A percentile compares a stretch with the other conserved stretches of the same genome.
phyloP scores from a whole-genome alignment of 2,329 filamentous ascomycete genomes.

The Trichoderma harzianum region DNA sequence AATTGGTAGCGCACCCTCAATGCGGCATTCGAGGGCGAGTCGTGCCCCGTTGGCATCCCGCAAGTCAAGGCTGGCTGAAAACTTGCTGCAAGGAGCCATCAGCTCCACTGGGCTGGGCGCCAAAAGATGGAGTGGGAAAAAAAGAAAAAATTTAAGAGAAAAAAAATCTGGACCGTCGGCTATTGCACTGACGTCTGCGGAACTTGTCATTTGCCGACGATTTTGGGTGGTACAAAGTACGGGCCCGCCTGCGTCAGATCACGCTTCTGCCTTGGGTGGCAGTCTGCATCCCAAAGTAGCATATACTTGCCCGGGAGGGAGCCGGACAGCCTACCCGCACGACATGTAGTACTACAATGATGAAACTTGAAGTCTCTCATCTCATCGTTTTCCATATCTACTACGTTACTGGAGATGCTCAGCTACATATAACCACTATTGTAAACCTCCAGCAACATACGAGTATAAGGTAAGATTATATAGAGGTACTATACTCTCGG shows the following conservation, averaged over 20 bases:
- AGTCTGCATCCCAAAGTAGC: background rate
- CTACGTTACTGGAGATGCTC: background rate
- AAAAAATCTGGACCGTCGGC: background rate
- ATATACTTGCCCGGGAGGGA: background rate
- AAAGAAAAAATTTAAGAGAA: background rate
- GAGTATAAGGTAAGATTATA: background rate
- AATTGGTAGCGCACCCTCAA: background rate
- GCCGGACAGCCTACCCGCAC: background rate
- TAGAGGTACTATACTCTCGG: background rate
- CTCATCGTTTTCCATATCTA: background rate
- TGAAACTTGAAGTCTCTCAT: background rate
- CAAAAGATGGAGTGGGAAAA: background rate
- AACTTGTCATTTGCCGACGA: background rate
- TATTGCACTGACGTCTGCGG: background rate
- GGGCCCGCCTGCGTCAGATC: background rate
- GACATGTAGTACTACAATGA: background rate
- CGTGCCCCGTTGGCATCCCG: slow-evolving; percentile 5
- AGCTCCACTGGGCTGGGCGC: slow-evolving; percentile 7
- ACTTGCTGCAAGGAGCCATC: slow-evolving; percentile 2
- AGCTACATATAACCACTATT: background rate
- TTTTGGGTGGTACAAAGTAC: background rate
- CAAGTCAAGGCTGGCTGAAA: slow-evolving; percentile 1
- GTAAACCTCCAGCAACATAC: background rate
- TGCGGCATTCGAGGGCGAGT: slow-evolving; percentile 1
- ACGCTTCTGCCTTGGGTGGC: background rate